Evolutionary conservation across 148 eudicot genomes (phyloP), one percentile per base, ranked within the genome.

Genomic region (Limonium bicolor): DNA sequence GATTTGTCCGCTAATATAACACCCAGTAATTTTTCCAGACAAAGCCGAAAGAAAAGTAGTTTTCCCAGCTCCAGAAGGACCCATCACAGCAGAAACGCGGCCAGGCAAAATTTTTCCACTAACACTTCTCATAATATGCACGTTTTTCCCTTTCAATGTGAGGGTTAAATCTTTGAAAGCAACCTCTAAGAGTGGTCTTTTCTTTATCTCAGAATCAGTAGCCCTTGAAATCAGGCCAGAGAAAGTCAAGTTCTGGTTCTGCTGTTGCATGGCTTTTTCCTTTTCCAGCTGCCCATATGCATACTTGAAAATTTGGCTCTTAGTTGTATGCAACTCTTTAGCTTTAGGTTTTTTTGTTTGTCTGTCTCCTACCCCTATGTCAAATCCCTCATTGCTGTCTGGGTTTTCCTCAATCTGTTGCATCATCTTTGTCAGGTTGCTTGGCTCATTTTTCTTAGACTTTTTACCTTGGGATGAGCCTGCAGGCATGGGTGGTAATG

Each of bases 21-120:
- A 84, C 5, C 88, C 88, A 2, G 68, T 67, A 9, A 60, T 63
- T 53, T 76, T 84, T 27, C 94, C 94, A 0, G 80, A 58, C 16
- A 84, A 65, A 5, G 90, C 82, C 7, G 85, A 73, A 41, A 84
- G 77, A 59, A 84, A 84, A 6, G 94, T 84, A 13, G 94, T 84
- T 57, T 84, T 84, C 16, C 94, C 94, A 2, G 94, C 94, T 13
- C 94, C 94, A 0, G 94, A 84, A 2, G 94, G 94, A 39, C 94
- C 94, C 94, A 84, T 84, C 15, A 84, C 94, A 16, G 90, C 94
- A 4, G 94, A 68, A 46, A 84, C 82, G 31, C 88, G 62, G 24
- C 94, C 94, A 3, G 85, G 94, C 70, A 59, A 54, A 27, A 84
- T 52, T 51, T 79, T 84, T n/a, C 94, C 94, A 10, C 74, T 68